Base-by-base conservation (phyloP, 495 filamentous ascomycete species). In the Viridothelium virens region DNA sequence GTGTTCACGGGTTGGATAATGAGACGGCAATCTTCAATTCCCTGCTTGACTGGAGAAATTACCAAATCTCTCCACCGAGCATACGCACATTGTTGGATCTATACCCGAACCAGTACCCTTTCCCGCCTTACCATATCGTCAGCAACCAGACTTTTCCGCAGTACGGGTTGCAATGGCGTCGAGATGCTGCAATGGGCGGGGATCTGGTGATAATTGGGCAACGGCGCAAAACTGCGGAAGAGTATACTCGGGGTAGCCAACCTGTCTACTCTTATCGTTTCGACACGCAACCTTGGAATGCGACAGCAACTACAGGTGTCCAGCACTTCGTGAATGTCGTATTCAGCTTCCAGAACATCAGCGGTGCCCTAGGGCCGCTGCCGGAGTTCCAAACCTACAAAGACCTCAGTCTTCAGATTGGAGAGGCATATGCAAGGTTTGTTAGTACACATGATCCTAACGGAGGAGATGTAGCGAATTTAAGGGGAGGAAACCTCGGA, bases 1-100 rank as follows among this genome's bases (percentile, higher is more conserved):
- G 76, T 7, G 74, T 74, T 0, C 74, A 66, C 3, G 80, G 78
- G 14, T 76, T 82, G 33, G 77, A 83, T 46, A 83, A 77, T 4
- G 78, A 77, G 2, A 74, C 75, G 7, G 71, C 81, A 56, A 81
- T 79, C 68, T 77, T 79, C 69, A 72, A 76, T 34, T 79, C 80
- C 56, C 70, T 81, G 34, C 76, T 83, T 66, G 77, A 71, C 72
- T 82, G 70, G 73, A 78, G 72, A 47, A 79, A 75, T 25, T 79
- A 72, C 71, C 79, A 70, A 79, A 79, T 72, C 34, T 65, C 70
- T 18, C 70, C 70, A 25, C 62, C 69, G 2, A 69, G 61, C 48
- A 72, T 72, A 44, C 63, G 64, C 33, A 71, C 46, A 36, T 53
- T 73, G 14, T 50, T 73, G 38, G 70, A 73, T 41, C 67, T 73